Evolutionary conservation across 805 yeast species (phyloP).

Genomic region (Yamadazyma akitaensis): DNA sequence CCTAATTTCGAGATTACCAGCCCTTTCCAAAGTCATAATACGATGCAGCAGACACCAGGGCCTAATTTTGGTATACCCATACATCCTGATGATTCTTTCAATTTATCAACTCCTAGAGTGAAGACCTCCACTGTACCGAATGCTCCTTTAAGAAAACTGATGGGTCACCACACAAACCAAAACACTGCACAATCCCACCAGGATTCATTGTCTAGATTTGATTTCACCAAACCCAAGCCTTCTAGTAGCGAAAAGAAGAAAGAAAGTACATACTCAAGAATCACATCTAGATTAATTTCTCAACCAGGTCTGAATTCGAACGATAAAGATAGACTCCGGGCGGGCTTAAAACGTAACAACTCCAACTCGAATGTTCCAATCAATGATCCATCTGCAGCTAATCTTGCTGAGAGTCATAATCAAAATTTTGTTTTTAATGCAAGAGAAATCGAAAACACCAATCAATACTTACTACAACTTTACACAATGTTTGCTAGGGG

Average conservation of each 20-base stretch:
- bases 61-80: not conserved
- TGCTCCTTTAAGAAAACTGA: conserved; percentile 36
- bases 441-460: conserved; percentile 30
- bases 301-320: conserved; percentile 27
- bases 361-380: conserved; percentile 16
- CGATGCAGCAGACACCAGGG: not conserved
- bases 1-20: conserved; percentile 3
- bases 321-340: conserved; percentile 10
- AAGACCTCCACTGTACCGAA: conserved; percentile 28
- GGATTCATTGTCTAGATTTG: conserved; percentile 15
- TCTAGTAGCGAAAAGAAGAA: conserved; percentile 20
- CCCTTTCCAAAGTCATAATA: conserved; percentile 6
- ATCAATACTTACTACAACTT: conserved; percentile 43
- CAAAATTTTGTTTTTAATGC: conserved; percentile 1
- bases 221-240: conserved; percentile 30
- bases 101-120: conserved; percentile 28
- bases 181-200: not conserved
- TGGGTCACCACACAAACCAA: conserved; percentile 5
- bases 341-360: conserved; percentile 20
- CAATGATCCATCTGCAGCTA: not conserved
- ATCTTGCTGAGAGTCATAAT: not conserved
- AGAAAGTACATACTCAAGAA: conserved; percentile 40
- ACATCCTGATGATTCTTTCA: conserved; percentile 8
- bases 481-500: conserved; percentile 58
- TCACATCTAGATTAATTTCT: conserved; percentile 46